These are phyloP conservation scores for Marsdenia floribunda DNA, from an alignment of 257 asterid species.

Conservation along the genomic window DNA sequence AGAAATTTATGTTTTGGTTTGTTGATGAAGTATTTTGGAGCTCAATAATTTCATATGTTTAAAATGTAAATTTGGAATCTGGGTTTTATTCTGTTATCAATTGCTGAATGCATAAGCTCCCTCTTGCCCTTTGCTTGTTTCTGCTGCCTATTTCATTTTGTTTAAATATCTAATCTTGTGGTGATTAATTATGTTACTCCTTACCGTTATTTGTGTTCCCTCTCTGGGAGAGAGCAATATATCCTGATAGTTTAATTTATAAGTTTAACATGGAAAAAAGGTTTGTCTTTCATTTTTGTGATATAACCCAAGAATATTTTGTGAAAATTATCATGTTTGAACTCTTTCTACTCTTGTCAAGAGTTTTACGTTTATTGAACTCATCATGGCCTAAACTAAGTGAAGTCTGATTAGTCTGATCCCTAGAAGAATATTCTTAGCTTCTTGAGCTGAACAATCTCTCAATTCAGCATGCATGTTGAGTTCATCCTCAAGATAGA, in stretches of 20 bases:
- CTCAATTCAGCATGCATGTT: not conserved
- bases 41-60: not conserved
- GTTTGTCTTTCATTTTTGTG: not conserved
- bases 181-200: not conserved
- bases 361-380: not conserved
- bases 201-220: not conserved
- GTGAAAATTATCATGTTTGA: not conserved
- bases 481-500: not conserved
- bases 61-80: too few species aligned
- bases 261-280: not conserved
- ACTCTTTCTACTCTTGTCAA: not conserved
- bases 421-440: not conserved
- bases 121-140: not conserved
- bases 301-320: not conserved
- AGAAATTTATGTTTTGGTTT: not conserved
- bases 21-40: not conserved
- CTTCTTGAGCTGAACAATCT: slow-evolving; percentile 2
- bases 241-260: not conserved
- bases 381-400: not conserved
- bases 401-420: not conserved
- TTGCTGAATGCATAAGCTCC: not conserved
- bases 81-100: not conserved
- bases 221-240: not conserved
- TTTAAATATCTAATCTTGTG: not conserved
- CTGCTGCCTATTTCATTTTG: not conserved